Conservation (phyloP, 768 basidiomycete genomes). For the Rubroboletus pulcherrimus region DNA sequence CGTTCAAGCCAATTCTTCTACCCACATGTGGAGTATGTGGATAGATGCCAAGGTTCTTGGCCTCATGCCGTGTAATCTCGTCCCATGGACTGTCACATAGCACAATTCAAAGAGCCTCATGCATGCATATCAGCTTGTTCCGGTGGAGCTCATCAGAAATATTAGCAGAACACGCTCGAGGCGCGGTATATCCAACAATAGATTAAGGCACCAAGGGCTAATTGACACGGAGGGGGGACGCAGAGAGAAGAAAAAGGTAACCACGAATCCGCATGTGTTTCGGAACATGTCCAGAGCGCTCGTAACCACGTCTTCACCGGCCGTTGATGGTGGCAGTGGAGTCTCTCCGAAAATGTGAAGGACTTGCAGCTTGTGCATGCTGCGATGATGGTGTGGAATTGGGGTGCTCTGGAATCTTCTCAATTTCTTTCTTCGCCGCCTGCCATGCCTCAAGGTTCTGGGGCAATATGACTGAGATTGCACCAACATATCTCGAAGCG, state of each 20-base stretch:
- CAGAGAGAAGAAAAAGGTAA: conserved; percentile 2
- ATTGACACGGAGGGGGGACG: conserved; percentile 12
- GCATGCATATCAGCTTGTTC: conserved; percentile 1
- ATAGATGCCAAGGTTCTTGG: background rate
- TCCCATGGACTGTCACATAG: background rate
- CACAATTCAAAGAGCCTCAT: conserved; percentile 8
- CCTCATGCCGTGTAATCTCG: background rate
- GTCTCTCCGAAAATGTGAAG: conserved; percentile 51
- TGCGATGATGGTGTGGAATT: conserved; percentile 54
- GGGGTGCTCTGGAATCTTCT: conserved; percentile 87
- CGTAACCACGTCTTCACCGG: conserved; percentile 31
- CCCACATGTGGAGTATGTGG: conserved; percentile 7
- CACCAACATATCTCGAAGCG: conserved; percentile 1
- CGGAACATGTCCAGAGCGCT: background rate
- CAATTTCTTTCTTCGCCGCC: conserved; percentile 89
- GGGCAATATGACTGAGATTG: conserved; percentile 15
- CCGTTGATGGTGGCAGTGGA: conserved; percentile 73
- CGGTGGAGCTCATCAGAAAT: conserved; percentile 8
- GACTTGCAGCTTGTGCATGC: conserved; percentile 33
- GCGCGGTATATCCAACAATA: conserved; percentile 21
- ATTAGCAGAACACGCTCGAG: conserved; percentile 6
- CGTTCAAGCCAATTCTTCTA: conserved; percentile 1
- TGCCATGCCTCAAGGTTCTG: conserved; percentile 98
- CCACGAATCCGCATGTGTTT: conserved; percentile 12
- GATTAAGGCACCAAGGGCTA: conserved; percentile 16